Evolutionary conservation across 345 rosid species (phyloP).

Genomic region (Anastatica hierochuntica): DNA sequence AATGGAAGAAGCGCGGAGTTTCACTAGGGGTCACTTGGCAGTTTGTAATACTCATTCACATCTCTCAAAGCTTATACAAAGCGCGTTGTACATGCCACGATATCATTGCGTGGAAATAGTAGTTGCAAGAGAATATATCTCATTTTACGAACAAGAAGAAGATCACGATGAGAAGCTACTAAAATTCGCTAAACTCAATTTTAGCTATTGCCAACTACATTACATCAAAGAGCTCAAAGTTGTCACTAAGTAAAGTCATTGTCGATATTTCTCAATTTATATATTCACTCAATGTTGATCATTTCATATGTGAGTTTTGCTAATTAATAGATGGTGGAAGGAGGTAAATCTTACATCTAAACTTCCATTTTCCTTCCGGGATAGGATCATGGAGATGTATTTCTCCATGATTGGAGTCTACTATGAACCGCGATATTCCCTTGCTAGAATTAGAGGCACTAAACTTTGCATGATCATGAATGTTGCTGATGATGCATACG

Average conservation of each 20-base stretch:
- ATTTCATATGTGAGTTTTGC: background rate
- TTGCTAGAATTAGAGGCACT: background rate
- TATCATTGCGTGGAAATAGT: background rate
- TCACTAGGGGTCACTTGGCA: background rate
- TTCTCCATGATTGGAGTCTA: background rate
- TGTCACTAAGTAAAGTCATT: background rate
- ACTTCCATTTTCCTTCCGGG: background rate
- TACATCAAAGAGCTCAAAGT: background rate
- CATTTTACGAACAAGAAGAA: slow-evolving; percentile 12
- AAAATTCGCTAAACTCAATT: background rate
- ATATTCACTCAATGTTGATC: no score
- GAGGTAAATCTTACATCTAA: background rate
- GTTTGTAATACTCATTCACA: background rate
- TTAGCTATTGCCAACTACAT: background rate
- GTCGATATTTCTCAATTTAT: no score
- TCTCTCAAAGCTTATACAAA: background rate
- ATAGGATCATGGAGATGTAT: background rate
- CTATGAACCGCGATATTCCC: slow-evolving; percentile 3
- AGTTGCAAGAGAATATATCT: background rate
- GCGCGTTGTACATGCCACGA: background rate
- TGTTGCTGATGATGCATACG: slow-evolving; percentile 2
- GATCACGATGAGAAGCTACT: background rate
- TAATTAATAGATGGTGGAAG: slow-evolving; percentile 5
- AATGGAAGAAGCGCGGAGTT: no score
- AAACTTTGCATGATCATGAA: background rate